Base-by-base conservation (phyloP, 1,284 basidiomycete genomes). In the Cutaneotrichosporon sp. region DNA sequence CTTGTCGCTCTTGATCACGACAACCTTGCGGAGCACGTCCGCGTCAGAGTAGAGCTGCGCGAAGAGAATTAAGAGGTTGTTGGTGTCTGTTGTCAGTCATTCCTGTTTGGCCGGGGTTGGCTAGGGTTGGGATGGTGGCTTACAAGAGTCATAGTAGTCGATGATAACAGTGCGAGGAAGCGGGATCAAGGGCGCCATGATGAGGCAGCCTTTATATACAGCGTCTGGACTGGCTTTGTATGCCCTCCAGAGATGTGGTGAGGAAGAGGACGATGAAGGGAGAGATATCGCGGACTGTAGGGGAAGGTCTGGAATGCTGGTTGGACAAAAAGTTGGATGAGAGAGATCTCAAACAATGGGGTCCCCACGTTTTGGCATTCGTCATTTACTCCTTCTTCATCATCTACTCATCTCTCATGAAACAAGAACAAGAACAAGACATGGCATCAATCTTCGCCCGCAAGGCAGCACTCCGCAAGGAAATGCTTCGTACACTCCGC, bases 141-240 rank as follows among this genome's bases (percentile, higher is more conserved):
- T 60, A 78, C 78, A 82, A 0, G 79, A 80, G 61, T 82, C 81
- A 56, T 81, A 81, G 64, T 79, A 82, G 65, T 82, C 81, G 59
- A 82, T 62, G 21, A 82, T 79, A 55, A 81, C 69, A 2, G 76
- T 79, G 30, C 80, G 64, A 2, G 81, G 80, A 16, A 81, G 72
- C 4, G 76, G 73, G 1, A 72, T 71, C 1, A 64, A 36, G 10
- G 26, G 14, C 18, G 30, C 32, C 32, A 50, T 53, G 13, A 16
- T 14, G 51, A 13, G 5, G 30, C 42, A 18, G 18, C 7, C 42
- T 18, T 16, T 26, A 10, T 51, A 21, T 11, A 51, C 49, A 47
- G 34, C 11, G 34, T 36, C 8, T 36, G 8, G 7, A 8, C 1
- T 2, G 8, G 34, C 34, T 36, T 8, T 9, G 1, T 36, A 36